Base-by-base conservation (phyloP, 2,329 filamentous ascomycete species). In the Lachnum nothofagi region DNA sequence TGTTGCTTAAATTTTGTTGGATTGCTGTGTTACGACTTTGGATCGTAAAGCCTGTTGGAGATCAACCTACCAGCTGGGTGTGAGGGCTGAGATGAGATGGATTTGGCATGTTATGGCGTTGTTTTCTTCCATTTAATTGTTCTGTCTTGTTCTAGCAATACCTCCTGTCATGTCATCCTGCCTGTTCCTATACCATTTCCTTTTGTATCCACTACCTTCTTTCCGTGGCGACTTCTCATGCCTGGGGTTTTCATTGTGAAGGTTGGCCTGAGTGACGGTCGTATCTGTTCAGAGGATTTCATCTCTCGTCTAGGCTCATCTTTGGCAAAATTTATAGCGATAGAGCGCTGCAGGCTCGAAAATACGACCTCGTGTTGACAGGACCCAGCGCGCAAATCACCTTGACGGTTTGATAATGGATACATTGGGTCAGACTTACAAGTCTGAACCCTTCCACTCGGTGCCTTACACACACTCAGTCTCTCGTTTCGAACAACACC, bases 81-180 rank as follows among this genome's bases (percentile, higher is more conserved):
- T n/a, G n/a, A n/a, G 19, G 8, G n/a, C n/a, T 37, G 34, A 29
- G 35, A 35, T 25, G 43, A 48, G 41, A 43, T 35, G 19, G 19
- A 42, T 46, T 47, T 38, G 49, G 44, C 49, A 46, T 46, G 20
- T 22, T 9, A 46, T n/a, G 49, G 44, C 44, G 44, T 51, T 51
- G 17, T 44, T 42, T 24, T 40, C 9, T 25, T 19, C 14, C 6
- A 12, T 27, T 27, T 42, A 7, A 20, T 37, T 50, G 20, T 42
- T 33, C 23, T 37, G 34, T 37, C 35, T 37, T 47, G 39, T 44
- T 44, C 39, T 47, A 44, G 44, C 44, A 19, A 47, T 40, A 22
- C 44, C 33, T 22, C 16, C 31, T 38, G n/a, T 44, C n/a, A n/a
- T n/a, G n/a, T 44, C 25, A 6, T 6, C 25, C 25, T 12, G 37